phyloP scores from a whole-genome alignment of 2,329 filamentous ascomycete species.

The Colletotrichum incanum region DNA sequence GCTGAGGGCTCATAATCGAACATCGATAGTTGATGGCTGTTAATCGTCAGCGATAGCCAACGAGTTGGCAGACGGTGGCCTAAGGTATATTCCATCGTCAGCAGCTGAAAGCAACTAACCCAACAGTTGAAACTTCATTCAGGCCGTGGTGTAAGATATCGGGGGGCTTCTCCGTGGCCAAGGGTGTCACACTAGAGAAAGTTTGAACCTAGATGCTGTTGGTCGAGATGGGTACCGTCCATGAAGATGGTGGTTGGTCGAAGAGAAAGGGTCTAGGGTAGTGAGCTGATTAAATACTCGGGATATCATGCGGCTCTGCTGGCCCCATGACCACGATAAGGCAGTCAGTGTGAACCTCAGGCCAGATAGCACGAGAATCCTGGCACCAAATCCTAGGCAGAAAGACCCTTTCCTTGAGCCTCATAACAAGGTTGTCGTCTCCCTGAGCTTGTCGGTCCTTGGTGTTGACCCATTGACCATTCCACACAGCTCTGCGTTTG shows the following conservation, averaged over 20 bases:
- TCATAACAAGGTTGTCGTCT: neutral
- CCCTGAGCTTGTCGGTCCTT: neutral
- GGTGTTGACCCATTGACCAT: neutral
- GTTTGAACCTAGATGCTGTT: neutral
- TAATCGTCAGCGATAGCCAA: neutral
- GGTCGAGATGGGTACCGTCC: neutral
- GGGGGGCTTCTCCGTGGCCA: neutral
- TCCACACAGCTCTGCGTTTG: neutral
- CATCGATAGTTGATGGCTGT: neutral
- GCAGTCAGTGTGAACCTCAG: neutral
- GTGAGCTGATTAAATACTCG: neutral
- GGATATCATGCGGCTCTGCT: conserved; percentile 1
- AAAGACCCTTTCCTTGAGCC: neutral
- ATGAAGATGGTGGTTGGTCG: no score
- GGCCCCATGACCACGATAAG: neutral
- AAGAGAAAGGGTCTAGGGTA: neutral
- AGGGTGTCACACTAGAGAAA: neutral
- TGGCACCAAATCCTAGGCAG: neutral
- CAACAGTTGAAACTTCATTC: no score
- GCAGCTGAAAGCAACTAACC: neutral
- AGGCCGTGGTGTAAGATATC: neutral
- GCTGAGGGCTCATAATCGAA: neutral
- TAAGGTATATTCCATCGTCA: neutral
- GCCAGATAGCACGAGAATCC: neutral
- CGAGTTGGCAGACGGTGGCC: neutral